Conservation (phyloP, 495 filamentous ascomycete genomes). For the Penicillium verhagenii region DNA sequence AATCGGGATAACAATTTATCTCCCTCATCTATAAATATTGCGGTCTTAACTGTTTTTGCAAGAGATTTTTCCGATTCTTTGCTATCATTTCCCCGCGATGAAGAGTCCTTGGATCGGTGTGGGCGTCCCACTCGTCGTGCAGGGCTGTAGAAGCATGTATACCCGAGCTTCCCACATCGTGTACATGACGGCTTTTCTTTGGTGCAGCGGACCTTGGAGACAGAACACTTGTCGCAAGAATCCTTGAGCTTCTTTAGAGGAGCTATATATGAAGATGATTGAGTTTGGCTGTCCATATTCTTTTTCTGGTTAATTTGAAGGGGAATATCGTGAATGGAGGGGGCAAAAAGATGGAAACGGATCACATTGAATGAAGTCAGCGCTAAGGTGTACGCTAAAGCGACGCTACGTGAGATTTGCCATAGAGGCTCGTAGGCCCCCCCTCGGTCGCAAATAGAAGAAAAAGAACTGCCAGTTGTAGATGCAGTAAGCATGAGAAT, state of each 20-base stretch:
- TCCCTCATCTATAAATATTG: constrained; percentile 5
- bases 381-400: not conserved
- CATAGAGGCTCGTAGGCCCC: not conserved
- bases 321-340: no score
- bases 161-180: constrained; percentile 33
- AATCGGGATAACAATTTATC: not conserved
- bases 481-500: no score
- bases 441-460: not conserved
- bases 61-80: not conserved
- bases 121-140: constrained; percentile 28
- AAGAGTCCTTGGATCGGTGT: constrained; percentile 3
- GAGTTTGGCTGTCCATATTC: not conserved
- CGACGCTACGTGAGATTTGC: not conserved
- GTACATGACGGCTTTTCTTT: constrained; percentile 36
- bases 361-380: no score
- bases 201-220: constrained; percentile 40
- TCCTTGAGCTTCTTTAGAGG: constrained; percentile 28
- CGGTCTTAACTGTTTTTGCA: not conserved
- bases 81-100: not conserved
- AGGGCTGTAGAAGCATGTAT: constrained; percentile 40
- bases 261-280: not conserved
- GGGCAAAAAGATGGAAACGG: no score
- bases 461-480: no score
- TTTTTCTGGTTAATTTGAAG: no score
- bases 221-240: constrained; percentile 38